phyloP scores from a whole-genome alignment of 768 basidiomycete species.

The Russula virescens region DNA sequence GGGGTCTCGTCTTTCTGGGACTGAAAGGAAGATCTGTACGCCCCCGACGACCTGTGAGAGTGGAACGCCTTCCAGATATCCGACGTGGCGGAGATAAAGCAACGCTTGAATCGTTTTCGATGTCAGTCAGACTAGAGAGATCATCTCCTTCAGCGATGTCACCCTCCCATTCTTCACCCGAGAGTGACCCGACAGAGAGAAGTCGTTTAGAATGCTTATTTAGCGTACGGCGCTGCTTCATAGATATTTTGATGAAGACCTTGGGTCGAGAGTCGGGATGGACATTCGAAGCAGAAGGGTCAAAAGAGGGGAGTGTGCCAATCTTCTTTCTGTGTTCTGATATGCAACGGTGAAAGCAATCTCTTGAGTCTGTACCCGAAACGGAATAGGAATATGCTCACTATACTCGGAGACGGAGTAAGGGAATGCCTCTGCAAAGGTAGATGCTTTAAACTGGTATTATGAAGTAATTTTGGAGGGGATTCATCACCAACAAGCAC shows the following conservation, averaged over 20 bases:
- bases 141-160: slow-evolving; percentile 24
- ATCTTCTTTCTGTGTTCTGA: slow-evolving; percentile 42
- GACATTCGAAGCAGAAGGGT: slow-evolving; percentile 53
- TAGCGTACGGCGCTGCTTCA: slow-evolving; percentile 21
- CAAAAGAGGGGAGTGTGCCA: slow-evolving; percentile 46
- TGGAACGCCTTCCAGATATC: slow-evolving; percentile 22
- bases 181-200: slow-evolving; percentile 24
- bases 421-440: slow-evolving; percentile 16
- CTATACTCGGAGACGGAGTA: slow-evolving; percentile 21
- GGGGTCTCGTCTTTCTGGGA: slow-evolving; percentile 53
- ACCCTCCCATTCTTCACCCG: slow-evolving; percentile 33
- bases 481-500: neutral
- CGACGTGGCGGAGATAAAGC: slow-evolving; percentile 7
- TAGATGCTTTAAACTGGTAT: slow-evolving; percentile 14
- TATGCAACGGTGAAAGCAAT: neutral
- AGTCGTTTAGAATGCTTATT: neutral
- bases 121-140: slow-evolving; percentile 17
- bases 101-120: slow-evolving; percentile 17
- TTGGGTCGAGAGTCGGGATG: slow-evolving; percentile 55
- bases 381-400: slow-evolving; percentile 4
- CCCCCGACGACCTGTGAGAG: slow-evolving; percentile 12
- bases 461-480: neutral
- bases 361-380: neutral
- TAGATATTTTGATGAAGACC: slow-evolving; percentile 31
- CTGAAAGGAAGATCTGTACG: slow-evolving; percentile 54